Conservation (phyloP, 495 filamentous ascomycete genomes). For the Cercophora scortea region DNA sequence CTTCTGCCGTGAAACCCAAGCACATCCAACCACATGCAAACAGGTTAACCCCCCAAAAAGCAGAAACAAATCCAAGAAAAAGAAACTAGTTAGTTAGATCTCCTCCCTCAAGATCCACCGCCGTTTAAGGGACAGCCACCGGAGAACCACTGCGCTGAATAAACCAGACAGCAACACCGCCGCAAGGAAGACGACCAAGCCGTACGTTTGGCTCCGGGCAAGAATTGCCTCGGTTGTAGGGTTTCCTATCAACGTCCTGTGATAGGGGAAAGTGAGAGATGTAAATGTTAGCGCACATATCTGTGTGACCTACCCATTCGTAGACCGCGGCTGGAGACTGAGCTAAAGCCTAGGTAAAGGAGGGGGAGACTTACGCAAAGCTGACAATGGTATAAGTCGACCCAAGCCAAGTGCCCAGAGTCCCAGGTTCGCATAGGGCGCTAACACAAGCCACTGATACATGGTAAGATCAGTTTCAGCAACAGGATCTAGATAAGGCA, state of each 20-base stretch:
- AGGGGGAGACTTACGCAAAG: slow-evolving; percentile 15
- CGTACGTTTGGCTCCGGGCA: slow-evolving; percentile 3
- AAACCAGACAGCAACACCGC: slow-evolving; percentile 15
- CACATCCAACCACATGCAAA: too few species aligned
- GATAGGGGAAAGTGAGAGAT: too few species aligned
- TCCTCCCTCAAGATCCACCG: too few species aligned
- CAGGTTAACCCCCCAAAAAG: too few species aligned
- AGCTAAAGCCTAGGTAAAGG: not conserved
- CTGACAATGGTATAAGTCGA: slow-evolving; percentile 17
- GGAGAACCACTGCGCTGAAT: slow-evolving; percentile 9
- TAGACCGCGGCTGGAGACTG: too few species aligned
- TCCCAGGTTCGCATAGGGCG: slow-evolving; percentile 12
- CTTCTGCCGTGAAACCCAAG: too few species aligned
- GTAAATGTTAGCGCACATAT: too few species aligned
- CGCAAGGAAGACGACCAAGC: slow-evolving; percentile 18
- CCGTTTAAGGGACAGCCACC: slow-evolving; percentile 12
- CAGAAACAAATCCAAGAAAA: too few species aligned
- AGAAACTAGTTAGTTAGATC: too few species aligned
- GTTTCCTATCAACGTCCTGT: slow-evolving; percentile 18
- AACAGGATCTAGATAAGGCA: not conserved
- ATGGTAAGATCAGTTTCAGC: not conserved
- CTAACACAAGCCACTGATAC: slow-evolving; percentile 20
- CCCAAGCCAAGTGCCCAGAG: slow-evolving; percentile 19
- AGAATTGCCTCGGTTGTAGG: slow-evolving; percentile 17
- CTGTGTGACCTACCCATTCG: too few species aligned